Evolutionary conservation across 805 yeast species (phyloP).

Genomic region (Metschnikowia sp.): DNA sequence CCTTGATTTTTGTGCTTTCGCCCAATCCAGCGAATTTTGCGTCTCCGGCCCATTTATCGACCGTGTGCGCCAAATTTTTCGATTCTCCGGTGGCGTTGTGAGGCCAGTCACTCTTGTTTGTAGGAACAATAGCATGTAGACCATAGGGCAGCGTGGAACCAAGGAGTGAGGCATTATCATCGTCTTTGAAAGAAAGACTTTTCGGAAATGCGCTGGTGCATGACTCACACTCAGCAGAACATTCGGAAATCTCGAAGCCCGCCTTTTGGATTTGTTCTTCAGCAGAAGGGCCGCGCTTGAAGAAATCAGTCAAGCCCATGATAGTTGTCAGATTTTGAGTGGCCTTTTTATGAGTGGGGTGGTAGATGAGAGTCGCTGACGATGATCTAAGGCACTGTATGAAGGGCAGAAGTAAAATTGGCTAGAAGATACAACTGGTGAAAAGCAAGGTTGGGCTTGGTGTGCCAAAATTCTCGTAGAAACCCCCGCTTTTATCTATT

Average conservation of each 20-base stretch:
- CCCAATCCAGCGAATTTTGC: slow-evolving; percentile 21
- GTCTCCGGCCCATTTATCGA: slow-evolving; percentile 35
- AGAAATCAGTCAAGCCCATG: slow-evolving; percentile 15
- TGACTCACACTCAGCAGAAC: slow-evolving; percentile 50
- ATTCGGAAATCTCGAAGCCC: slow-evolving; percentile 39
- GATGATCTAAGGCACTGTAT: too few species aligned
- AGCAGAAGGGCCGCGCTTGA: slow-evolving; percentile 13
- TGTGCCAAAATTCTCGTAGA: too few species aligned
- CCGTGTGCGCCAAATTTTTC: slow-evolving; percentile 44
- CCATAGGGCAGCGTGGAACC: slow-evolving; percentile 68
- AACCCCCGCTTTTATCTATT: too few species aligned
- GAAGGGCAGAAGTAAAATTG: too few species aligned
- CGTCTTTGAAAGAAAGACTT: slow-evolving; percentile 42
- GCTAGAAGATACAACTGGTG: too few species aligned
- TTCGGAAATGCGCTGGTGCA: slow-evolving; percentile 56
- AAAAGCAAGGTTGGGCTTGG: too few species aligned
- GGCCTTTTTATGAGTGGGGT: not conserved
- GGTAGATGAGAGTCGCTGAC: not conserved
- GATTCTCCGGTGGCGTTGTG: slow-evolving; percentile 58
- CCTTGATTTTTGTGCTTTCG: slow-evolving; percentile 36
- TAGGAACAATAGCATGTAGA: slow-evolving; percentile 74
- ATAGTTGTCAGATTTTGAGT: not conserved
- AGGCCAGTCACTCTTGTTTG: slow-evolving; percentile 83
- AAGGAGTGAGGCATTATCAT: slow-evolving; percentile 50
- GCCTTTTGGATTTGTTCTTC: slow-evolving; percentile 14